Conservation (phyloP, 2,329 filamentous ascomycete species). For the Colletotrichum godetiae region DNA sequence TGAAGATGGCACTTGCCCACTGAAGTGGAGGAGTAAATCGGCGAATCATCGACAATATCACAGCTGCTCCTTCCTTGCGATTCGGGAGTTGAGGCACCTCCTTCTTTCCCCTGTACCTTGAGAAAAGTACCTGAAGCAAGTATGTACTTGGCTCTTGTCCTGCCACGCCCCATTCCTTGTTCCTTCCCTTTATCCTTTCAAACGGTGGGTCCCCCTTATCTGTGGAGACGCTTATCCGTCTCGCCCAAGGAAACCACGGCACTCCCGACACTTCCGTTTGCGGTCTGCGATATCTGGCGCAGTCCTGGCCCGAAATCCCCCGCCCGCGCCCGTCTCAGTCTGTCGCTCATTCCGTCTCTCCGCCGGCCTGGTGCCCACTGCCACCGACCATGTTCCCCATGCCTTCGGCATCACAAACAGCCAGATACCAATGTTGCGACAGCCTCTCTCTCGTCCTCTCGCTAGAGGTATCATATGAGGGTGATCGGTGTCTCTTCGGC, state of each 20-base stretch:
- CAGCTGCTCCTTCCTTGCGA: background rate
- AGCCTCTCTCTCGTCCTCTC: background rate
- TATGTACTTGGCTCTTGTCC: background rate
- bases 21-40: slow-evolving; percentile 20
- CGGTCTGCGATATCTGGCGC: background rate
- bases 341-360: background rate
- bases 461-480: background rate
- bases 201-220: background rate
- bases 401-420: background rate
- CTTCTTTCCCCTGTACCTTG: background rate
- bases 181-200: background rate
- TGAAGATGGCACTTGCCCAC: background rate
- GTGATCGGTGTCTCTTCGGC: background rate
- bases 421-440: background rate
- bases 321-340: background rate
- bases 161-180: background rate
- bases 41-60: slow-evolving; percentile 23
- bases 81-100: background rate
- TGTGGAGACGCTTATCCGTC: slow-evolving; percentile 6
- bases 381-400: background rate
- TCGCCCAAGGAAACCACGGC: slow-evolving; percentile 1
- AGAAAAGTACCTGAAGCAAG: background rate
- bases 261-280: slow-evolving; percentile 25
- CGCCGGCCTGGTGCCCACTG: background rate
- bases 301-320: slow-evolving; percentile 20